Base-by-base conservation (phyloP, 73 alveolate genomes). In the Uronychia binucleata region DNA sequence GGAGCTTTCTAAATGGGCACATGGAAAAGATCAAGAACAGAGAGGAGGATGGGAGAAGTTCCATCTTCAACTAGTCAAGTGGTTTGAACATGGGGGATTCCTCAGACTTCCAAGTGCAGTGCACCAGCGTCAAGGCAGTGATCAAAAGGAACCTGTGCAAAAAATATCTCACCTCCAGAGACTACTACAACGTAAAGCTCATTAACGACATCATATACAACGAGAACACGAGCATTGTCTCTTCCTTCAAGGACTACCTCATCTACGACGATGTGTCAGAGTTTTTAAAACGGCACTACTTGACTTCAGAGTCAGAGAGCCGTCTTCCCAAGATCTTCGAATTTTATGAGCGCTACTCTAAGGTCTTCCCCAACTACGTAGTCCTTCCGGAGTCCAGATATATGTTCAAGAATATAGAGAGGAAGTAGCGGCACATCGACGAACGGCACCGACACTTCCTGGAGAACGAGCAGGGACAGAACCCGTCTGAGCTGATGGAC, bases 281-380 rank as follows among this genome's bases (percentile, higher is more conserved):
- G 81, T 93, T 90, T 57, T 59, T 93, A 19, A 81, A 93, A 75
- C 81, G 98, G 86, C 82, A 78, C 32, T 93, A 93, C 57, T 32
- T 76, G 67, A 60, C 79, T 46, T 5, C 67, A 46, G 67, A 95
- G 81, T 82, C 94, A 28, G 79, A 83, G 34, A 84, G 77, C 33
- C 77, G 94, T 33, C 93, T 95, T 33, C 98, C 97, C 0, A 95
- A 92, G 88, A 95, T 95, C n/a, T 95, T 80, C 78, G 98, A 95
- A 79, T 95, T 90, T 77, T 95, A 95, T 82, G 96, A 92, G 58
- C 86, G 88, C 80, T 95, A 95, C 58, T 90, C 96, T 0, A 95
- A 92, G 57, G 94, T 95, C 30, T 95, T 95, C 88, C 98, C 98
- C 13, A 95, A 95, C 86, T 95, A 95, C 84, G 98, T 95, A 25